Evolutionary conservation across 176 grass and related monocot species (phyloP), one percentile per base, ranked within the genome.

Genomic region (Phoenix roebelenii): DNA sequence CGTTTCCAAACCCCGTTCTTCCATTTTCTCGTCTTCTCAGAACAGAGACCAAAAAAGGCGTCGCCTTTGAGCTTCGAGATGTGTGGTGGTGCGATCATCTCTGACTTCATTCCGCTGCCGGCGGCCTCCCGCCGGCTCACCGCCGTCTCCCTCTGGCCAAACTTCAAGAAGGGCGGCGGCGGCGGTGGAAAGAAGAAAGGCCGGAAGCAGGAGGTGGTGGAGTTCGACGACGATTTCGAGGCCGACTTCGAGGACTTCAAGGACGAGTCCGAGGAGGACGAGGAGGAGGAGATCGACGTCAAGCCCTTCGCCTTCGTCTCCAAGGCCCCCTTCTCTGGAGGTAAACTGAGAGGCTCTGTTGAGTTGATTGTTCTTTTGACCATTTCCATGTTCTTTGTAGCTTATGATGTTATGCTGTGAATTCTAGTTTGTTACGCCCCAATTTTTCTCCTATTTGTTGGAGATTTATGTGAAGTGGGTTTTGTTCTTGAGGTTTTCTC

Each of bases 191-290:
- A 44, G 24, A 82, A 82, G 23, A 44, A 44, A 44, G 16, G 52
- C 0, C 57, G 10, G 26, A 77, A 18, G 23, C 32, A 26, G 23
- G 68, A 49, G 22, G 39, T 23, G 53, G 60, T 52, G 67, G 65
- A 70, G 16, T 35, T 24, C 20, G 58, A 77, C 5, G 68, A 72
- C 3, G 73, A 82, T n/a, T 82, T 82, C 35, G 73, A 82, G 73
- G 68, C 79, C 16, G 79, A 76, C 51, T 76, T 82, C 49, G 39
- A 44, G 35, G 79, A 82, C 55, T 82, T 82, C 20, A n/a, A 82
- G 51, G 79, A 76, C 25, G 68, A 72, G 18, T 75, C 52, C 7
- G 60, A 25, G 49, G 63, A 52, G 16, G 63, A 52, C 39, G 63
- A 65, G 25, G 26, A 22, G 51, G 65, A 56, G 16, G 59, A 56